Base-by-base conservation (phyloP, 225 moss, liverwort and hornwort genomes). In the Rhytidiadelphus loreus region DNA sequence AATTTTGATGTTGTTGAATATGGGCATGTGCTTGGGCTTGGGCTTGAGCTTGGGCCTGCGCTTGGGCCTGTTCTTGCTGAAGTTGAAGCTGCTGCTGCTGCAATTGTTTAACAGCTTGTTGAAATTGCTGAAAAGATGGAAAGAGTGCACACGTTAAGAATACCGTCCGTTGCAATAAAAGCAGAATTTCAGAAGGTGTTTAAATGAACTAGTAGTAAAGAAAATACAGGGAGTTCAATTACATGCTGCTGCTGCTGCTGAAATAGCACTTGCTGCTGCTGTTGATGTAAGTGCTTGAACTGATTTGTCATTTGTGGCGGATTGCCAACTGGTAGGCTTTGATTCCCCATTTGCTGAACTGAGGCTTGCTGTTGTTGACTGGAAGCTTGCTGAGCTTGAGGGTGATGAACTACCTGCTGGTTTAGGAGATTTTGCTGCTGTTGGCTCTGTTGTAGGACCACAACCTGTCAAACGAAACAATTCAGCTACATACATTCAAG, bases 191-290 rank as follows among this genome's bases (percentile, higher is more conserved):
- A 82, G 21, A 15, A 76, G 16, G 87, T 60, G 50, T 63, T 52
- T 13, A 57, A 63, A 81, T 25, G 29, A 81, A 64, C 6, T 44
- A 29, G 73, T 53, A n/a, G 39, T 33, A 43, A 83, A 64, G 82
- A 70, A 55, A 13, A 44, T 16, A 33, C 13, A 75, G 55, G 80
- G 29, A 76, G 85, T 46, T 65, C 30, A 68, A 83, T 88, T 88
- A 90, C 91, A 81, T 94, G 94, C 86, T 97, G 96, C 85, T 96
- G 97, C 72, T 88, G 96, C 88, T 97, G 94, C 69, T 92, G 94
- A 88, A 91, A 89, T 39, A 92, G 70, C 74, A 87, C 88, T 89
- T 92, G 93, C 85, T 94, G 89, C 70, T 89, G 92, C 59, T 92
- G 94, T 35, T 91, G 92, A 37, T 91, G 92, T 16, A 94, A 81